A percentile compares a stretch with the other conserved stretches of the same genome.
These are phyloP conservation scores for Stemphylium vesicarium DNA, from an alignment of 2,329 filamentous ascomycete species.

Conservation along the genomic window DNA sequence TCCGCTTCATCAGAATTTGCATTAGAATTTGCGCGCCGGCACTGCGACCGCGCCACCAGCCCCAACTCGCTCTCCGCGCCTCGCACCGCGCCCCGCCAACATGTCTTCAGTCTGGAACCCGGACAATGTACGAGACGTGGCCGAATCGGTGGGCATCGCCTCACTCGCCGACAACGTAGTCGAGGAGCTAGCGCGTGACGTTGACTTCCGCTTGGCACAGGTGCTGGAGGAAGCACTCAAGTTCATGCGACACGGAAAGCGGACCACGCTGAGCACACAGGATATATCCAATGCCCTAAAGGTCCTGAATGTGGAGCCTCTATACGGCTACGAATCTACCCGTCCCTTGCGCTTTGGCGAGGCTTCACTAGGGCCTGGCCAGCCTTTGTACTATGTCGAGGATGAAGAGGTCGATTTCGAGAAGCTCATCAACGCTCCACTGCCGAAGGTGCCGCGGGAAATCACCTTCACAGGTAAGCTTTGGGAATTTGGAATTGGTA, in stretches of 20 bases:
- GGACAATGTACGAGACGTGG: slow-evolving; percentile 94
- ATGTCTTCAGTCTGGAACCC: slow-evolving; percentile 81
- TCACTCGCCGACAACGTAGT: slow-evolving; percentile 83
- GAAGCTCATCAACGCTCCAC: slow-evolving; percentile 94
- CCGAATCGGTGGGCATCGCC: slow-evolving; percentile 90
- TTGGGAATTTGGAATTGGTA: not conserved
- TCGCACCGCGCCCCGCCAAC: slow-evolving; percentile 21
- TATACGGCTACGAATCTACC: slow-evolving; percentile 95
- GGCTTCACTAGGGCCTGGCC: slow-evolving; percentile 88
- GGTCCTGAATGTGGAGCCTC: slow-evolving; percentile 88
- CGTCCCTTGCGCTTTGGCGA: slow-evolving; percentile 90
- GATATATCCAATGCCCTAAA: slow-evolving; percentile 87
- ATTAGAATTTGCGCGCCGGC: slow-evolving; percentile 15
- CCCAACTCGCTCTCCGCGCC: slow-evolving; percentile 16
- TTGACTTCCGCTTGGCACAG: slow-evolving; percentile 93
- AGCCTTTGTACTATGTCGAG: slow-evolving; percentile 95
- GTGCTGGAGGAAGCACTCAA: slow-evolving; percentile 93
- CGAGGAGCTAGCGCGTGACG: slow-evolving; percentile 86
- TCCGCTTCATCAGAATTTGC: slow-evolving; percentile 20
- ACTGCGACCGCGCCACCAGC: slow-evolving; percentile 10
- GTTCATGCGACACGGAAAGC: slow-evolving; percentile 90
- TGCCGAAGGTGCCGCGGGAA: slow-evolving; percentile 93
- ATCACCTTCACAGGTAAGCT: slow-evolving; percentile 83
- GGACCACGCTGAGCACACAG: slow-evolving; percentile 85
- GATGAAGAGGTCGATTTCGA: slow-evolving; percentile 99